These are phyloP conservation scores for Syncephalastrum sp. DNA, from an alignment of 371 early-diverging fungal species.

Conservation along the genomic window DNA sequence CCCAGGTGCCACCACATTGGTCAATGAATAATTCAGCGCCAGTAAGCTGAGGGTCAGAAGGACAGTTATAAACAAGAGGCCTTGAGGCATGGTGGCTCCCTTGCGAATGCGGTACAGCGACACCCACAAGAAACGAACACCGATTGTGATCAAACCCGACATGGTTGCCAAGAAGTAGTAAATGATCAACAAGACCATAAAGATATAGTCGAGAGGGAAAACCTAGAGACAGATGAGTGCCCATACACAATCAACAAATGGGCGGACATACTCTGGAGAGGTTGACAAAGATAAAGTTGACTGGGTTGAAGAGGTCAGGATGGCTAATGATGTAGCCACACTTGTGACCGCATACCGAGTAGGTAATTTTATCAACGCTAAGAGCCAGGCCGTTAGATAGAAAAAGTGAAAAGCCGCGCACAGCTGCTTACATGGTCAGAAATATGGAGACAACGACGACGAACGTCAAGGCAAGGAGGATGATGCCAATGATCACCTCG, in stretches of 20 bases:
- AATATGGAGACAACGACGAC: slow-evolving; percentile 49
- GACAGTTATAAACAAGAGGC: slow-evolving; percentile 51
- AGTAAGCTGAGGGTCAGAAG: slow-evolving; percentile 57
- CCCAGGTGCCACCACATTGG: slow-evolving; percentile 62
- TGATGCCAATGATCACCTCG: slow-evolving; percentile 44
- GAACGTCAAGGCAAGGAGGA: slow-evolving; percentile 30
- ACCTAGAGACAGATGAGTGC: slow-evolving; percentile 21
- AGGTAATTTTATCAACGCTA: slow-evolving; percentile 53
- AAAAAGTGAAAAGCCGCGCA: no score
- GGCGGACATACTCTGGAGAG: slow-evolving; percentile 45
- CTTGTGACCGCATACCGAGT: slow-evolving; percentile 60
- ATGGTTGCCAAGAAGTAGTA: slow-evolving; percentile 65
- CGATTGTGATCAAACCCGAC: slow-evolving; percentile 57
- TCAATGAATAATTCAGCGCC: slow-evolving; percentile 59
- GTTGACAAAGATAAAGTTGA: slow-evolving; percentile 59
- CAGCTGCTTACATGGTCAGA: slow-evolving; percentile 49
- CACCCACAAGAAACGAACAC: slow-evolving; percentile 66
- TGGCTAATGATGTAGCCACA: slow-evolving; percentile 67
- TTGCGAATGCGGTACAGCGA: slow-evolving; percentile 51
- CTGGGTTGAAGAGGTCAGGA: slow-evolving; percentile 60
- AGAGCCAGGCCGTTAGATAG: slow-evolving; percentile 5
- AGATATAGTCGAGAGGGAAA: slow-evolving; percentile 64
- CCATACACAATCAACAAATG: not conserved
- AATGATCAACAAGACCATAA: slow-evolving; percentile 59
- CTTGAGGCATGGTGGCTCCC: slow-evolving; percentile 61